Base-by-base conservation (phyloP, 2,329 filamentous ascomycete genomes). In the Calonectria leucothoes region DNA sequence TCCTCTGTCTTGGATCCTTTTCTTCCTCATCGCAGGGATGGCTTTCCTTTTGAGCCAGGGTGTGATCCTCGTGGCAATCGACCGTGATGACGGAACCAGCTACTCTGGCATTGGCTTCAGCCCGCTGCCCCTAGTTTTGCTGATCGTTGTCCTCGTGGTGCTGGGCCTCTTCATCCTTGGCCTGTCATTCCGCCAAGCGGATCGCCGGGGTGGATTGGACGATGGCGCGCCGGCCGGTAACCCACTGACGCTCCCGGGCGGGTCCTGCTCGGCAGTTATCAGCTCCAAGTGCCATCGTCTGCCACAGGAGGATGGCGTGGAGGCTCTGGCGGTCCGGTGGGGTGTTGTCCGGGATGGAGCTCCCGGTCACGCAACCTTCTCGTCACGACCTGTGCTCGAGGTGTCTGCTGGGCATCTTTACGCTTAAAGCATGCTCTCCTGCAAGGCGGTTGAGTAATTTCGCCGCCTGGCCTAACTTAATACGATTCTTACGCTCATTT, bases 231-330 rank as follows among this genome's bases (percentile, higher is more conserved):
- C 82, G 23, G 79, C 82, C 20, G 87, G 87, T 1, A 90, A 90
- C 81, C 89, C 89, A 27, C 85, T 90, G 29, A 84, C 84, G 2
- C 76, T 90, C 42, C 81, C 79, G 27, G 88, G 85, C 35, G 88
- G 88, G 14, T 83, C 84, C 51, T 90, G 88, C 82, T 89, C 87
- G 73, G 89, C 88, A 11, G 88, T 89, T n/a, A 78, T 91, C 74
- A 87, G 85, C 79, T 85, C 88, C 29, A 81, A 86, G 64, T 89
- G 88, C 80, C 88, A 89, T 70, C 82, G 85, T 6, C 75, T 78
- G 35, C 76, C 80, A 23, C 78, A 77, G 11, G 81, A 81, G 48
- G 79, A 79, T 63, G 76, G 75, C 25, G 81, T 88, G 69, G 86
- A 85, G 82, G 71, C 80, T 74, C 69, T 81, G 76, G 77, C 81